These are phyloP conservation scores for Pyrenula aspistea DNA, from an alignment of 495 filamentous ascomycete species.

Conservation along the genomic window DNA sequence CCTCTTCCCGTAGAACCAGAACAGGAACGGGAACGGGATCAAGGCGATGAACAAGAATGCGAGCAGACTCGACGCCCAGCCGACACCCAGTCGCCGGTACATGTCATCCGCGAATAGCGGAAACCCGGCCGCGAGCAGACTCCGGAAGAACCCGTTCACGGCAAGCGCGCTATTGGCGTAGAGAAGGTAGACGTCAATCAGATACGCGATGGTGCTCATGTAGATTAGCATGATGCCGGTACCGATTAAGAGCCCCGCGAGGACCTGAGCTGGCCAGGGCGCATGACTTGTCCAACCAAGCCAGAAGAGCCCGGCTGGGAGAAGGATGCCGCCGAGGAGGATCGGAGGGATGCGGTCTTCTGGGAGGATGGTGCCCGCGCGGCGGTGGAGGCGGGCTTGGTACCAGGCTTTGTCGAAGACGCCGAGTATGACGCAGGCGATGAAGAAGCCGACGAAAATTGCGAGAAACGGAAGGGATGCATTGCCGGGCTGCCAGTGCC, in stretches of 20 bases:
- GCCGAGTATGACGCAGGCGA: slow-evolving; percentile 34
- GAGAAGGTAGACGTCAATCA: slow-evolving; percentile 51
- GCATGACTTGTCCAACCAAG: slow-evolving; percentile 39
- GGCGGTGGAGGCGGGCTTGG: not conserved
- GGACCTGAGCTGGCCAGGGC: slow-evolving; percentile 16
- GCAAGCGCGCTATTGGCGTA: slow-evolving; percentile 51
- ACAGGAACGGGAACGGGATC: slow-evolving; percentile 58
- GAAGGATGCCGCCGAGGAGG: slow-evolving; percentile 32
- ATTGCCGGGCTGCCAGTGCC: slow-evolving; percentile 36
- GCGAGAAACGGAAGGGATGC: slow-evolving; percentile 48
- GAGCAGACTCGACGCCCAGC: slow-evolving; percentile 52
- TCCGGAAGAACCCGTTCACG: slow-evolving; percentile 57
- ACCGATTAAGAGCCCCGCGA: slow-evolving; percentile 19
- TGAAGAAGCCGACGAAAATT: slow-evolving; percentile 39
- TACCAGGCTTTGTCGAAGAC: not conserved
- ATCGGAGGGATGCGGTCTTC: slow-evolving; percentile 40
- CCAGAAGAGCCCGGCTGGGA: slow-evolving; percentile 43
- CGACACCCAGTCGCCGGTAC: slow-evolving; percentile 50
- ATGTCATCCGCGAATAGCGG: slow-evolving; percentile 51
- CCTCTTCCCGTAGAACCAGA: slow-evolving; percentile 53
- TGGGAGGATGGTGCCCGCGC: slow-evolving; percentile 21
- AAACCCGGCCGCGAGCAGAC: slow-evolving; percentile 51
- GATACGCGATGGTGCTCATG: slow-evolving; percentile 35
- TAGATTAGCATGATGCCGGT: slow-evolving; percentile 25
- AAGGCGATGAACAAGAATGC: slow-evolving; percentile 51